Conservation (phyloP, 768 basidiomycete species). For the Lactifluus piperatus region DNA sequence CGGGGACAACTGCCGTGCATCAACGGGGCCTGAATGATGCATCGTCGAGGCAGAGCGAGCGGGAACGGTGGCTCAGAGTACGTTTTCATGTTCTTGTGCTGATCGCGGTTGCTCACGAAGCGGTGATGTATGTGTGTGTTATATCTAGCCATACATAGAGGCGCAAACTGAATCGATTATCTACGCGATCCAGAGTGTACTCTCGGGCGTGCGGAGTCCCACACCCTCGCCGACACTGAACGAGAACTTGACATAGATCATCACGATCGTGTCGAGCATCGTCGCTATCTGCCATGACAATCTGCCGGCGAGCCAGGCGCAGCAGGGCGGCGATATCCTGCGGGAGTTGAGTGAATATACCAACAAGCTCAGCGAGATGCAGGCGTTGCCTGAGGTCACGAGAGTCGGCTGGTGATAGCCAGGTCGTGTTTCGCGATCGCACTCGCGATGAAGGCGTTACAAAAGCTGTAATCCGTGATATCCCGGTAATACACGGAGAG, state of each 20-base stretch:
- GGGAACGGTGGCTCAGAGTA: slow-evolving; percentile 57
- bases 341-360: slow-evolving; percentile 83
- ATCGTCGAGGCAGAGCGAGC: slow-evolving; percentile 19
- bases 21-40: slow-evolving; percentile 36
- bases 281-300: slow-evolving; percentile 95
- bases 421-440: slow-evolving; percentile 95
- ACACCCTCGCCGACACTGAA: slow-evolving; percentile 76
- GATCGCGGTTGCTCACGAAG: neutral
- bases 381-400: slow-evolving; percentile 75
- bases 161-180: slow-evolving; percentile 93
- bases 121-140: neutral
- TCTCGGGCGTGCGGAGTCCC: slow-evolving; percentile 88
- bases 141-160: slow-evolving; percentile 83
- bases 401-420: slow-evolving; percentile 89
- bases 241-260: slow-evolving; percentile 94
- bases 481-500: neutral
- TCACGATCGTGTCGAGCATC: slow-evolving; percentile 95
- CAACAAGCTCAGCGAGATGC: slow-evolving; percentile 84
- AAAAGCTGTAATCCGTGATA: slow-evolving; percentile 50
- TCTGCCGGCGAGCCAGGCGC: slow-evolving; percentile 59
- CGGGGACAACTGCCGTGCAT: slow-evolving; percentile 33
- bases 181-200: slow-evolving; percentile 89
- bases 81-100: slow-evolving; percentile 13
- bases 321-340: slow-evolving; percentile 71
- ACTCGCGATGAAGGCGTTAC: slow-evolving; percentile 90